These are phyloP conservation scores for Wickerhamiella pararugosa DNA, from an alignment of 1,139 yeast species.

Conservation along the genomic window DNA sequence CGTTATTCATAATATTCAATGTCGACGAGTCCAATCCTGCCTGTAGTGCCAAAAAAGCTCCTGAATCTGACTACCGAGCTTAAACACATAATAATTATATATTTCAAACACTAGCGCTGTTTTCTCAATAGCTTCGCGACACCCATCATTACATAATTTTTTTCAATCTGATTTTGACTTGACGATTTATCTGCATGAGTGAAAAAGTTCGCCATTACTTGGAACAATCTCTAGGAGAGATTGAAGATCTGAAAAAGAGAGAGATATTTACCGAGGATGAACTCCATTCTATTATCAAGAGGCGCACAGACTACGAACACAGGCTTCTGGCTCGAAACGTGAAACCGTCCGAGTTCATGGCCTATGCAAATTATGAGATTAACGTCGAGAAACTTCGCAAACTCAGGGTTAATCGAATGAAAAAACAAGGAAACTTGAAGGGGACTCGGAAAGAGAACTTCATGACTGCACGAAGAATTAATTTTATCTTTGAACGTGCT, in stretches of 20 bases:
- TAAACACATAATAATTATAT: not conserved
- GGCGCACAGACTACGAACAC: conserved; percentile 92
- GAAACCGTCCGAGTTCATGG: conserved; percentile 58
- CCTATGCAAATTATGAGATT: conserved; percentile 68
- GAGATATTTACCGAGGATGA: conserved; percentile 61
- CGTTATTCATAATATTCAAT: not conserved
- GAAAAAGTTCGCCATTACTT: conserved; percentile 63
- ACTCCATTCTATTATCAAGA: conserved; percentile 72
- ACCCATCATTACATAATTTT: too few species aligned
- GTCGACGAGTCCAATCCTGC: not conserved
- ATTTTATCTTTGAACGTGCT: conserved; percentile 75
- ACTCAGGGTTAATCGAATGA: conserved; percentile 51
- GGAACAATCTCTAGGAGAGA: conserved; percentile 82
- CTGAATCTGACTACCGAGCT: not conserved
- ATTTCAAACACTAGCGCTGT: not conserved
- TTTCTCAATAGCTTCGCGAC: not conserved
- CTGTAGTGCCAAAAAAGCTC: not conserved
- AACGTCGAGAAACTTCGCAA: conserved; percentile 65
- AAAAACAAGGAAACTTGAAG: conserved; percentile 14
- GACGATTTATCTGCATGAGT: conserved; percentile 32
- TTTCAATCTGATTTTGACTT: too few species aligned
- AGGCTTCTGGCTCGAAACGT: conserved; percentile 76
- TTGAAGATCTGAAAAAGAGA: conserved; percentile 71
- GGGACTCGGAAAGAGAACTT: conserved; percentile 53
- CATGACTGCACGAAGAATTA: conserved; percentile 72